Conservation (phyloP, 2,329 filamentous ascomycete genomes). For the Colletotrichum sojae region DNA sequence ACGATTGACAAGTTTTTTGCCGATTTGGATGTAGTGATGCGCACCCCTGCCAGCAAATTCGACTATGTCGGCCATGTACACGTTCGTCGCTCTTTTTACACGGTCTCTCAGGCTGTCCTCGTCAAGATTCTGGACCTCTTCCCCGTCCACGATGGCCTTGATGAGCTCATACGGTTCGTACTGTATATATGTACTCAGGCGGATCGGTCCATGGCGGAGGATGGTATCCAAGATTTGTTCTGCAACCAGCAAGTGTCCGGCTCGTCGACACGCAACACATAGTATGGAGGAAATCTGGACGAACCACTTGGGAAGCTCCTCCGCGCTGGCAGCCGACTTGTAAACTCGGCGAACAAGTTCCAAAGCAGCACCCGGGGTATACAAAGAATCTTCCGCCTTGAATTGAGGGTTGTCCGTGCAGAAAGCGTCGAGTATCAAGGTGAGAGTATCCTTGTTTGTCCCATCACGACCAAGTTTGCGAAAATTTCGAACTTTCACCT, state of each 20-base stretch:
- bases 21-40: conserved; percentile 15
- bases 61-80: conserved; percentile 26
- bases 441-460: background rate
- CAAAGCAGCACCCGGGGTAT: conserved; percentile 23
- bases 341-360: conserved; percentile 31
- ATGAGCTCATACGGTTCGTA: conserved; percentile 29
- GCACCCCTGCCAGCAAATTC: conserved; percentile 17
- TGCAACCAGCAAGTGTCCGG: conserved; percentile 19
- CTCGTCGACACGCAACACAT: conserved; percentile 33
- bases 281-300: conserved; percentile 29
- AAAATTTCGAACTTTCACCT: too few species aligned
- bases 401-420: conserved; percentile 12
- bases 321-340: conserved; percentile 1
- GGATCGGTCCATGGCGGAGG: conserved; percentile 17
- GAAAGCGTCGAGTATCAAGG: conserved; percentile 6
- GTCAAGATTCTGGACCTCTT: background rate
- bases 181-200: conserved; percentile 5
- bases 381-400: background rate
- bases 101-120: conserved; percentile 4
- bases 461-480: too few species aligned
- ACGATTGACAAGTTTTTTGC: conserved; percentile 16
- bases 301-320: conserved; percentile 34
- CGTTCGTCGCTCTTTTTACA: conserved; percentile 2
- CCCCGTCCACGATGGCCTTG: background rate
- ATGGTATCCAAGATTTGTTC: conserved; percentile 33